phyloP scores from a whole-genome alignment of 306 rosid species.

The Vigna unguiculata region DNA sequence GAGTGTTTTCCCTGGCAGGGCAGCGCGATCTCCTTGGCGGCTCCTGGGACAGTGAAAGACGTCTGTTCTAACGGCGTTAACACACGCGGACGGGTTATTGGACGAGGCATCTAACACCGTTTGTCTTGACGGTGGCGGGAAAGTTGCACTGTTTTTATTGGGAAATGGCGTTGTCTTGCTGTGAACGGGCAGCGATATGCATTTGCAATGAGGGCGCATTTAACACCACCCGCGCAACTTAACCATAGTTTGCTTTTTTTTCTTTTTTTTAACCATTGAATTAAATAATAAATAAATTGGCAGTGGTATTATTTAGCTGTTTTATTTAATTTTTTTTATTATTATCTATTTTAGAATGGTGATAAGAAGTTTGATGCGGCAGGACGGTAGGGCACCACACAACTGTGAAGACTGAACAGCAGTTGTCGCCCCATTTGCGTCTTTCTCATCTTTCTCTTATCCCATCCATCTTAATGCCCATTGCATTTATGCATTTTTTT shows the following conservation, averaged over 20 bases:
- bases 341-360: not conserved
- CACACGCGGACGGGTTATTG: conserved; percentile 9
- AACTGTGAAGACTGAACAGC: conserved; percentile 42
- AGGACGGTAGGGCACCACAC: conserved; percentile 50
- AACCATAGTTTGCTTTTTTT: conserved; percentile 30
- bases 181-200: conserved; percentile 54
- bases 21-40: conserved; percentile 47
- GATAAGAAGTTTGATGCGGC: conserved; percentile 43
- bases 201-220: conserved; percentile 49
- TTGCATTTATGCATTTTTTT: conserved; percentile 13
- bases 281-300: conserved; percentile 10
- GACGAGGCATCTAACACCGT: conserved; percentile 46
- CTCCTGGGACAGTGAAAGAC: conserved; percentile 24
- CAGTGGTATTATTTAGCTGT: conserved; percentile 22
- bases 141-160: conserved; percentile 64
- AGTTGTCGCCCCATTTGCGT: conserved; percentile 46
- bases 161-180: conserved; percentile 75
- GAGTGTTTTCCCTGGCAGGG: not conserved
- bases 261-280: not conserved
- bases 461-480: conserved; percentile 33
- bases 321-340: too few relatives aligned
- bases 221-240: conserved; percentile 49
- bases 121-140: conserved; percentile 45
- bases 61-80: conserved; percentile 29
- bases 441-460: conserved; percentile 7